Conservation (phyloP, 1,284 basidiomycete species). For the Moesziomyces sp. region DNA sequence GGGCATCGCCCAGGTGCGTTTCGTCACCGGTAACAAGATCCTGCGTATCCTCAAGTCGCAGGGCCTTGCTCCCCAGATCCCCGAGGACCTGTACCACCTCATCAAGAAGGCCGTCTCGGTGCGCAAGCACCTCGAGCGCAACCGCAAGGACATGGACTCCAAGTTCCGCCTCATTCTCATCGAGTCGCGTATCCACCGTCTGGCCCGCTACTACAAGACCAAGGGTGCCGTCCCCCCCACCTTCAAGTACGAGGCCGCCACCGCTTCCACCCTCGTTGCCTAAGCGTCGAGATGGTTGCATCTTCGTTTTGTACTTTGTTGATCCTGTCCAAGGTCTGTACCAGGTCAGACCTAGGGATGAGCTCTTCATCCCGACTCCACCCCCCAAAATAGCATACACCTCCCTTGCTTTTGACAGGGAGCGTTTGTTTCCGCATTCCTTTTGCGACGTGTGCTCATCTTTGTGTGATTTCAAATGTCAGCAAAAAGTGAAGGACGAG, state of each 20-base stretch:
- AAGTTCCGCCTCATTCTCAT: slow-evolving; percentile 94
- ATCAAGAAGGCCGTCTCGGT: slow-evolving; percentile 99
- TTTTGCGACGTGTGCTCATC: background rate
- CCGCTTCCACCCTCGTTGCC: slow-evolving; percentile 68
- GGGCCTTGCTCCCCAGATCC: slow-evolving; percentile 95
- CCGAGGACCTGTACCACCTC: slow-evolving; percentile 99
- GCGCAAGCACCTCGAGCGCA: slow-evolving; percentile 97
- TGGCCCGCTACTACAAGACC: slow-evolving; percentile 95
- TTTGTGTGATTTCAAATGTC: too few species aligned
- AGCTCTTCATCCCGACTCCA: background rate
- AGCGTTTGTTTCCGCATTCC: background rate
- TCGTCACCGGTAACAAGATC: slow-evolving; percentile 99
- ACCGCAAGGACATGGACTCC: slow-evolving; percentile 88
- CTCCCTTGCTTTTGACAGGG: background rate
- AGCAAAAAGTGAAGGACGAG: background rate
- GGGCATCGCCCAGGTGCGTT: slow-evolving; percentile 93
- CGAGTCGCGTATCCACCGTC: slow-evolving; percentile 97
- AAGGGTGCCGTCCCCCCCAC: slow-evolving; percentile 96
- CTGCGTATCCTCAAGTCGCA: slow-evolving; percentile 96
- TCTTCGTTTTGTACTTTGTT: background rate
- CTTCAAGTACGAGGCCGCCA: slow-evolving; percentile 75
- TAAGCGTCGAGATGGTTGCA: slow-evolving; percentile 27
- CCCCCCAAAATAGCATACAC: background rate
- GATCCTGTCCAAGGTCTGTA: slow-evolving; percentile 27
- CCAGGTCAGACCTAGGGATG: background rate